A percentile compares a stretch with the other conserved stretches of the same genome.
Evolutionary conservation across 2,329 filamentous ascomycete genomes (phyloP).

Genomic region (Fusarium nanum): DNA sequence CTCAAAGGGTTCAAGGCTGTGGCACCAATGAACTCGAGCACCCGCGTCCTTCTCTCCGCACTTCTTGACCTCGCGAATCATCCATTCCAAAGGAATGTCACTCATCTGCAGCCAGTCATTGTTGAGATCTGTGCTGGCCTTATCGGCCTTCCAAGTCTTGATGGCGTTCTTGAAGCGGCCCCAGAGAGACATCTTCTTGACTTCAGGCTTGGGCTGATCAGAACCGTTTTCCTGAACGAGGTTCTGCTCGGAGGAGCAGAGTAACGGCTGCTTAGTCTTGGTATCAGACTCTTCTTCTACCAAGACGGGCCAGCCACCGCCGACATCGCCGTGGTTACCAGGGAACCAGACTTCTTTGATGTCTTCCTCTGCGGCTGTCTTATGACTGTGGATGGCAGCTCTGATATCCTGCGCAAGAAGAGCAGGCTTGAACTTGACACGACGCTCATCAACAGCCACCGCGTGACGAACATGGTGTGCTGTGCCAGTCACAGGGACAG

Average conservation of each 20-base stretch:
- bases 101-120: conserved; percentile 58
- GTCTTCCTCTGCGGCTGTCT: conserved; percentile 49
- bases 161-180: conserved; percentile 53
- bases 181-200: conserved; percentile 48
- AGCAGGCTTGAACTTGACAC: conserved; percentile 66
- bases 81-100: conserved; percentile 64
- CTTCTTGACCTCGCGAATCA: conserved; percentile 61
- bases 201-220: conserved; percentile 6
- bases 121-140: conserved; percentile 48
- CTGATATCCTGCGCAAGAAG: conserved; percentile 57
- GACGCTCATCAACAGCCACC: conserved; percentile 64
- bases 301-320: conserved; percentile 61
- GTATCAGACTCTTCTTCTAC: conserved; percentile 33
- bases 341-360: conserved; percentile 67
- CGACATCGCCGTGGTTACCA: conserved; percentile 65
- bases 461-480: conserved; percentile 63
- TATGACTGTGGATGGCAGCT: conserved; percentile 37
- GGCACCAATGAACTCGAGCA: conserved; percentile 53
- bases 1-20: conserved; percentile 50
- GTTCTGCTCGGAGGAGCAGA: background rate
- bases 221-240: background rate
- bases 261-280: background rate
- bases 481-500: conserved; percentile 54
- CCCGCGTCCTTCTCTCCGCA: conserved; percentile 49
- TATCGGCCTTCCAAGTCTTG: conserved; percentile 49